Evolutionary conservation across 1,139 yeast genomes (phyloP), one percentile per base, ranked within the genome.

Genomic region (Yamadazyma atmosphaerica): DNA sequence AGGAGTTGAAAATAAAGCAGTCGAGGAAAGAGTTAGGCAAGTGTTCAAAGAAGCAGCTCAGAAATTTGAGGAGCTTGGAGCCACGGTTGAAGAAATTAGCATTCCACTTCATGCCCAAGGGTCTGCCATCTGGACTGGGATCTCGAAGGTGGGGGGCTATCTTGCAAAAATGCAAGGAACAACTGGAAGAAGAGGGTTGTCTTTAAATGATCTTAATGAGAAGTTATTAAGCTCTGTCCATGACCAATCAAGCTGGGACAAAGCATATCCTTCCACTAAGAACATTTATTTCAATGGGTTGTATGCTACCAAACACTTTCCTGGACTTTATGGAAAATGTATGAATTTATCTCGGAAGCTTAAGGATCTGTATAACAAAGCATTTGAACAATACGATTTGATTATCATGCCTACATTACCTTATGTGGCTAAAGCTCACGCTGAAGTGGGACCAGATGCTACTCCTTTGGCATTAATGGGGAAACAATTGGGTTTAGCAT

Each of bases 61-160:
- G 12, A 71, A 74, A 25, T 60, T 80, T 38, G 60, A 61, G 36
- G 58, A 51, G 3, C 69, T 74, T 4, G 79, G 79, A 17, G 72
- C 69, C 35, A 63, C 66, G 22, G 74, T 74, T n/a, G 49, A 45
- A 17, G 65, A 62, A 34, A 47, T 63, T 12, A 60, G 66, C 4
- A 51, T 58, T 35, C 70, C 70, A 8, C 45, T 55, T 36, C 70
- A 64, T 40, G 34, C 56, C 4, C 45, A 49, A 34, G 70, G 66
- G 2, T 65, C 68, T 6, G 61, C 61, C 28, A 52, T 64, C 35
- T 63, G 69, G 69, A 61, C 61, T 39, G 36, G 46, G 30, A 19
- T 45, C 36, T 33, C 49, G 25, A 41, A 41, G 40, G 46, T 56
- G 17, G 54, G 61, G 25, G 42, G 42, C 3, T 39, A 39, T 15